Base-by-base conservation (phyloP, 1,284 basidiomycete species). In the Trametes pubescens region DNA sequence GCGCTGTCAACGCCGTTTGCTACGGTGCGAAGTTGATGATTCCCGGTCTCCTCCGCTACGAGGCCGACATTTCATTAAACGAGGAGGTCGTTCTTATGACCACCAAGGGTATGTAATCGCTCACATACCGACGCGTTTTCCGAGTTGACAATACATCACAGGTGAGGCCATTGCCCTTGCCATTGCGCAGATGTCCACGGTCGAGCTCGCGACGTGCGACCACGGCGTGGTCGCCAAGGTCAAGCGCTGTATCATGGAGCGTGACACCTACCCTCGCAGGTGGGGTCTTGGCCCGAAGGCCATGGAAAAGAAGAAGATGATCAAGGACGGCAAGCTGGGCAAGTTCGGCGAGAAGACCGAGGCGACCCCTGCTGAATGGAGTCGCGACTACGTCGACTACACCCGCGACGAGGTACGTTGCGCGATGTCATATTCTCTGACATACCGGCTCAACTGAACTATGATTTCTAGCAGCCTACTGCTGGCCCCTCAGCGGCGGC, bases 11-110 rank as follows among this genome's bases (percentile, higher is more conserved):
- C 75, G 98, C 98, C 64, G 95, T 99, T 65, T 99, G 98, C 83
- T 99, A 99, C 80, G 98, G 98, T 72, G 98, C 98, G 66, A 99
- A 99, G 79, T 90, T 99, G 75, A 99, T 99, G 98, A 96, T 99
- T 72, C 98, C 98, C 66, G 98, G 98, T 80, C 85, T 99, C 51
- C 84, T 99, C 60, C 94, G 98, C 70, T 99, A 99, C 78, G 96
- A 99, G 80, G 89, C 91, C 51, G 96, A 97, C 76, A 99, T 99
- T 70, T 90, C 95, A 73, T 81, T 98, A 57, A 88, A 97, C 77
- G 98, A 99, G 79, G 98, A 99, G 79, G 93, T 99, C 53, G 97
- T 99, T 51, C 83, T 99, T 69, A 99, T 99, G 96, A 99, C 98
- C 60, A 99, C 98, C 52, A 99, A 99, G 85, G 98, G 90, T 88